phyloP scores from a whole-genome alignment of 352 stramenopile species.

The Globisporangium paroecandrum region DNA sequence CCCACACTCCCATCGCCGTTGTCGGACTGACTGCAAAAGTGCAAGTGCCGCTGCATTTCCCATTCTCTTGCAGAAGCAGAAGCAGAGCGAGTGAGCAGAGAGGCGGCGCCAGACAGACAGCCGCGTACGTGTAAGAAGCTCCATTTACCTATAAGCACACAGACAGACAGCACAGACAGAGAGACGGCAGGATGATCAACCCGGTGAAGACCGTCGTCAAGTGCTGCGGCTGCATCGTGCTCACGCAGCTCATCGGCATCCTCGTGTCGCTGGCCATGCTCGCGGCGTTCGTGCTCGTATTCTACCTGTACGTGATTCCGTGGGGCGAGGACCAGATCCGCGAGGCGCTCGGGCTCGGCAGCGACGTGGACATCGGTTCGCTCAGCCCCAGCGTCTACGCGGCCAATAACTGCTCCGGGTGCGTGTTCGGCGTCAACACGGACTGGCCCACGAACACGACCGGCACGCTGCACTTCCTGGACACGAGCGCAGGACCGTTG shows the following conservation, averaged over 20 bases:
- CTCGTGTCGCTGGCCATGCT: conserved; percentile 54
- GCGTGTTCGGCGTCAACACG: conserved; percentile 77
- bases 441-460: conserved; percentile 79
- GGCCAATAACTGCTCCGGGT: conserved; percentile 78
- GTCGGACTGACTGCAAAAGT: background rate
- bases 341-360: conserved; percentile 39
- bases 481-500: conserved; percentile 60
- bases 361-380: conserved; percentile 45
- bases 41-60: background rate
- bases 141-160: background rate
- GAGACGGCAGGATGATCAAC: conserved; percentile 16
- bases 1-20: background rate
- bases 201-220: conserved; percentile 38
- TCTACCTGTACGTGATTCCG: conserved; percentile 68
- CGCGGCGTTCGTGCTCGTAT: conserved; percentile 48
- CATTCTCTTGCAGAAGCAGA: background rate
- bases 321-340: conserved; percentile 79
- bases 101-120: background rate
- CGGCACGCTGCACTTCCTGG: conserved; percentile 64
- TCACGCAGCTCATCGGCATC: conserved; percentile 66
- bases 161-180: background rate
- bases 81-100: too few relatives aligned
- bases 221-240: conserved; percentile 73
- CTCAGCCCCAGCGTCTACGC: conserved; percentile 48
- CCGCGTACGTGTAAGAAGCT: too few relatives aligned